These are phyloP conservation scores for Rhodamnia argentea DNA, from an alignment of 345 rosid species.

Conservation along the genomic window DNA sequence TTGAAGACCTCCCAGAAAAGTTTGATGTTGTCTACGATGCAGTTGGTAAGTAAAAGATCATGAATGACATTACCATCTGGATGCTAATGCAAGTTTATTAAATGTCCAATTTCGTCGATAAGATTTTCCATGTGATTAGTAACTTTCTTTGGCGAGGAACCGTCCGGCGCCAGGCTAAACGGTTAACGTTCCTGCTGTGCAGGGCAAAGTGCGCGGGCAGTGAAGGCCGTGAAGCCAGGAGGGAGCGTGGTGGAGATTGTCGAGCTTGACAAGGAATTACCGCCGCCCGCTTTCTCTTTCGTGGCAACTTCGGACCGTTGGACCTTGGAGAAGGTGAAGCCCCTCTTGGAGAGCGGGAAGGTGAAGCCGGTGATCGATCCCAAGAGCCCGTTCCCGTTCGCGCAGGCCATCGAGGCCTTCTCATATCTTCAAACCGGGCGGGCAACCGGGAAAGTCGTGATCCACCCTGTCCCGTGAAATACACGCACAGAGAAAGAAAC, in stretches of 20 bases:
- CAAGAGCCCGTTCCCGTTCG: constrained; percentile 62
- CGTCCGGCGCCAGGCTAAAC: not conserved
- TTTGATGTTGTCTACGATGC: constrained; percentile 78
- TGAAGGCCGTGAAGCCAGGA: constrained; percentile 75
- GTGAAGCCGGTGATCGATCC: constrained; percentile 79
- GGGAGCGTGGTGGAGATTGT: constrained; percentile 77
- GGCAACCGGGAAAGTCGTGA: constrained; percentile 63
- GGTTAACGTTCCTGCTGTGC: not conserved
- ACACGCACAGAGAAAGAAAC: not conserved
- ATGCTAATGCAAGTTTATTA: not conserved
- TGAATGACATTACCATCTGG: not conserved
- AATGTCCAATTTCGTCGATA: not conserved
- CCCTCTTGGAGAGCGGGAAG: constrained; percentile 61
- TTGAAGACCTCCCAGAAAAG: constrained; percentile 68
- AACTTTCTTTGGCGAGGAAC: not conserved
- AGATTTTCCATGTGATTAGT: not conserved
- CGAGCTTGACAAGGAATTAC: constrained; percentile 32
- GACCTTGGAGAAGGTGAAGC: constrained; percentile 62
- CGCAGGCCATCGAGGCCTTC: constrained; percentile 53
- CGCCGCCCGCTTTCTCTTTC: constrained; percentile 73
- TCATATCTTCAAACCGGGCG: constrained; percentile 63
- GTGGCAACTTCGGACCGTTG: constrained; percentile 62
- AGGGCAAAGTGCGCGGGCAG: constrained; percentile 80
- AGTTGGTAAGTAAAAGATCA: constrained; percentile 33
- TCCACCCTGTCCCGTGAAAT: constrained; percentile 45